A percentile compares a stretch with the other conserved stretches of the same genome.
phyloP scores from a whole-genome alignment of 192 early-diverging fungal species.

The Rhizophlyctis rosea region DNA sequence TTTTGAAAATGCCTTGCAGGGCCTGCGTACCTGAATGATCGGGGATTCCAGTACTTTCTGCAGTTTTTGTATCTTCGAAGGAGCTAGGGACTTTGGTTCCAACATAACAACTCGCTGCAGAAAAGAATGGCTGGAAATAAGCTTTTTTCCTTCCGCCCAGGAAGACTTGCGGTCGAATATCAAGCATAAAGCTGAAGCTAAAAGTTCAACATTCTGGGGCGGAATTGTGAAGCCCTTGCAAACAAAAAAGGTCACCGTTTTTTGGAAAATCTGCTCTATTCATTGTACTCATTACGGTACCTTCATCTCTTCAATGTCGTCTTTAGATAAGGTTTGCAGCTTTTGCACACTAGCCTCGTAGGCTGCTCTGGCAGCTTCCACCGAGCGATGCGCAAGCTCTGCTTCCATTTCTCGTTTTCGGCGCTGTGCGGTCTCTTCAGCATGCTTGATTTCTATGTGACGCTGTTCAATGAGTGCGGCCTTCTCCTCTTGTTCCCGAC shows the following conservation, averaged over 20 bases:
- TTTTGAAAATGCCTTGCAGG: no score
- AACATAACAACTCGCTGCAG: conserved; percentile 1
- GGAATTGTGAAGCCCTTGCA: conserved; percentile 1
- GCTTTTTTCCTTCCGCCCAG: conserved; percentile 13
- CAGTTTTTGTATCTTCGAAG: conserved; percentile 3
- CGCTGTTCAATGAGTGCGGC: neutral
- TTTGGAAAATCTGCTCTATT: no score
- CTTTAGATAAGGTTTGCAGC: conserved; percentile 9
- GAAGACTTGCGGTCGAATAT: conserved; percentile 5
- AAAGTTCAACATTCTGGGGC: conserved; percentile 1
- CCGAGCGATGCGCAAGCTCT: neutral
- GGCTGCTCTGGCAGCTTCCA: neutral
- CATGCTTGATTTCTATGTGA: neutral
- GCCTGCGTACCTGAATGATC: no score
- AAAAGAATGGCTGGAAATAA: conserved; percentile 15
- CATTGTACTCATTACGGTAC: no score
- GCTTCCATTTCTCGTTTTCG: neutral
- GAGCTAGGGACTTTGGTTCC: neutral
- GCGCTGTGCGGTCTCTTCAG: neutral
- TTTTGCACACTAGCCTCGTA: conserved; percentile 2
- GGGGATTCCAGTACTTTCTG: neutral
- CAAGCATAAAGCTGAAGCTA: conserved; percentile 13
- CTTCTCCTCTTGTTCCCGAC: no score
- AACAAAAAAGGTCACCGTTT: no score
- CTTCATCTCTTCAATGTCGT: conserved; percentile 20